Evolutionary conservation across 2,329 filamentous ascomycete genomes (phyloP), one percentile per base, ranked within the genome.

Genomic region (Penicillium sp.): DNA sequence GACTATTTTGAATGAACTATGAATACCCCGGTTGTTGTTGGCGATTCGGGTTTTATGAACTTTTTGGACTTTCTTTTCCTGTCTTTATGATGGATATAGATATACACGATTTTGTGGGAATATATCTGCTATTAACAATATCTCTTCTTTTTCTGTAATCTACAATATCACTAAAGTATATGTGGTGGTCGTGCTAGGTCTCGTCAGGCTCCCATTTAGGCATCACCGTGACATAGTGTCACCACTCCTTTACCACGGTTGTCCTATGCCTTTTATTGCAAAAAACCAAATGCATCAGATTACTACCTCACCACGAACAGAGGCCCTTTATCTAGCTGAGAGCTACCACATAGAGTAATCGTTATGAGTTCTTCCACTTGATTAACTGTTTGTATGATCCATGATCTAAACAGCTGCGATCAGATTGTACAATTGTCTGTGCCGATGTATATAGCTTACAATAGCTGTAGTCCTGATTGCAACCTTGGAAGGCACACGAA

Each of bases 21-120:
- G 66, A 69, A 70, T 70, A 70, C 67, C 68, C 67, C 60, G 66
- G 65, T 64, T 65, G 59, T 66, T 66, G 50, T 64, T 56, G 55
- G 49, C 56, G 56, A 53, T 57, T 42, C 22, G 55, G 58, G 60
- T 50, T 46, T 59, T 57, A 59, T 61, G 60, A 44, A 39, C 34
- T 57, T 53, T 55, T 34, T 34, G 32, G 14, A 34, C 13, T 7
- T 34, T 37, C 35, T 34, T 49, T n/a, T 20, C 26, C 48, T 44
- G 45, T 56, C 56, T 59, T 61, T 55, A 38, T 59, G 46, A 57
- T 56, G 52, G 51, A 59, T 53, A 61, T 61, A 59, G 56, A 62
- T 60, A 60, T 62, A 61, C 55, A 56, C 24, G 20, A 47, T n/a
- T 45, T 40, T 22, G 53, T 51, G 47, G 34, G 26, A 55, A 55